Base-by-base conservation (phyloP, 768 basidiomycete genomes). In the Tulasnella sp. region DNA sequence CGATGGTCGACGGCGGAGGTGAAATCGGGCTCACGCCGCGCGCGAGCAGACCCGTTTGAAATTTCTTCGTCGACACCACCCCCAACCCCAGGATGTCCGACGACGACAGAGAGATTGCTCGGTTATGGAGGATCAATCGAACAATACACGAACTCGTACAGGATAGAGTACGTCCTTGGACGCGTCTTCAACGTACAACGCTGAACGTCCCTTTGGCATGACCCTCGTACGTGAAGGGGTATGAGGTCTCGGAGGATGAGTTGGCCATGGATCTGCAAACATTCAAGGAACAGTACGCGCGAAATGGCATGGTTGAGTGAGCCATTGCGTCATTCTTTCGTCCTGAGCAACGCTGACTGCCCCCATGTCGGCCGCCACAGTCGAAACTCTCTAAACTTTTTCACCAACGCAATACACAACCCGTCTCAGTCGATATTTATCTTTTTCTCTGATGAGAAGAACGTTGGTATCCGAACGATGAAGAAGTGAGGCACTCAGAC, bases 391-490 rank as follows among this genome's bases (percentile, higher is more conserved):
- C 77, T 99, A 64, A 89, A 89, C 68, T 98, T 97, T 75, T 89
- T 83, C 69, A 90, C 91, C 9, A 82, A 84, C 62, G 79, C 81
- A 14, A 73, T 74, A 58, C 71, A 73, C 11, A 83, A 86, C 63
- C 73, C 79, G 23, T 69, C 71, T 7, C 83, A 91, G 64, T 84
- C 87, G 69, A 88, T 99, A 65, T 98, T 88, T 64, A 75, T 98
- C 17, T 97, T 87, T 69, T 99, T 94, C 71, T 83, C 90, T n/a
- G 91, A 93, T 43, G 96, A 98, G 70, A 79, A 75, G 69, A 90
- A 88, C 65, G 96, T 98, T 6, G 89, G 92, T 59, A 91, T 98
- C 41, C 94, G 96, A 70, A 90, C 92, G 3, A 97, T 98, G 90
- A 76, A 92, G 73, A 94, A 91, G 94, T 96, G 68, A 54, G 84